Conservation (phyloP, 1,139 yeast species). For the Scheffersomyces insectosa region DNA sequence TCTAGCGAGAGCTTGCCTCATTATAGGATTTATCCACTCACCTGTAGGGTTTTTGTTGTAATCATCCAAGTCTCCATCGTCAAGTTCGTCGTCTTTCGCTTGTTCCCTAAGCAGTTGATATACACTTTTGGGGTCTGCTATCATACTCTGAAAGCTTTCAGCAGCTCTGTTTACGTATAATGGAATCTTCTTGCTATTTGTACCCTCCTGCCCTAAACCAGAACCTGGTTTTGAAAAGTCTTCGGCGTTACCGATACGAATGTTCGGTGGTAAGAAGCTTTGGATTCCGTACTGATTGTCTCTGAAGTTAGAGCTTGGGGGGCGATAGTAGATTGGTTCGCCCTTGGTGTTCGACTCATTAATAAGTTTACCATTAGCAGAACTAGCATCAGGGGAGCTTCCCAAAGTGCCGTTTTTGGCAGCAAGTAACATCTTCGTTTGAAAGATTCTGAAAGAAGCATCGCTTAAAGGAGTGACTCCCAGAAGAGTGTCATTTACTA, state of each 20-base stretch:
- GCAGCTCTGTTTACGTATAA: constrained; percentile 5
- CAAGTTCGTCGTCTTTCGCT: constrained; percentile 9
- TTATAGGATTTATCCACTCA: constrained; percentile 43
- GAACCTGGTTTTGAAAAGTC: constrained; percentile 10
- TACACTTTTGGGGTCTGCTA: neutral
- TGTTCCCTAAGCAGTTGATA: neutral
- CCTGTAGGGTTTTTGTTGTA: constrained; percentile 29
- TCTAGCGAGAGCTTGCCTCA: constrained; percentile 36
- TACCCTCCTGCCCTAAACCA: constrained; percentile 16
- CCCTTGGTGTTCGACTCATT: neutral
- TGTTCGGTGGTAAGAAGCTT: constrained; percentile 31
- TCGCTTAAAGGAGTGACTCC: constrained; percentile 11
- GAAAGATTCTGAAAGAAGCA: constrained; percentile 19
- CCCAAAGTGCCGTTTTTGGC: constrained; percentile 6
- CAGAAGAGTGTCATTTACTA: neutral
- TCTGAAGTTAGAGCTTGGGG: constrained; percentile 31
- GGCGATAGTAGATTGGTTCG: constrained; percentile 35
- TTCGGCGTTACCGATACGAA: constrained; percentile 3
- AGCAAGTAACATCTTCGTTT: constrained; percentile 14
- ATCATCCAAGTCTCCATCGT: constrained; percentile 5
- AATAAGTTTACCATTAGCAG: too few relatives aligned
- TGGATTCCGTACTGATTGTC: constrained; percentile 32
- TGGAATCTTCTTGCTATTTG: constrained; percentile 8
- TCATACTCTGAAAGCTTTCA: neutral
- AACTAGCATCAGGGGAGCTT: too few relatives aligned